Evolutionary conservation across 2,329 filamentous ascomycete species (phyloP).

Genomic region (Uncinocarpus reesii): DNA sequence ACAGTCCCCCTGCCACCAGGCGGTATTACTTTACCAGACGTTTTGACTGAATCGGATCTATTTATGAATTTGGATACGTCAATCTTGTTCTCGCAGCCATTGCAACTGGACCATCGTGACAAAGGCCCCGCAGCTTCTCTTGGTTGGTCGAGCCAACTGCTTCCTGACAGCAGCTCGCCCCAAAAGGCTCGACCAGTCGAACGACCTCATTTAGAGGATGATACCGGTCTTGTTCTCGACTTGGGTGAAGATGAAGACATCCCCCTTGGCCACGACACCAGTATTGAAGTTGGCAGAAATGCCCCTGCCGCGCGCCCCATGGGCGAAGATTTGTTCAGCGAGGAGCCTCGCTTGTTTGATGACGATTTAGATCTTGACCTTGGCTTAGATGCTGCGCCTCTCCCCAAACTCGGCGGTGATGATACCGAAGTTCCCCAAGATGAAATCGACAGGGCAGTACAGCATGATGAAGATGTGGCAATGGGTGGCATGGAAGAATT

Average conservation of each 20-base stretch:
- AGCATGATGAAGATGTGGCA: conserved; percentile 46
- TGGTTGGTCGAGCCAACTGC: conserved; percentile 65
- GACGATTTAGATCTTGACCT: conserved; percentile 46
- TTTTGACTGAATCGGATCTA: conserved; percentile 84
- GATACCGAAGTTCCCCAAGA: conserved; percentile 31
- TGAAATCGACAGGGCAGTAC: conserved; percentile 50
- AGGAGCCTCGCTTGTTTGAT: conserved; percentile 50
- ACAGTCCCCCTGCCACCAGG: conserved; percentile 71
- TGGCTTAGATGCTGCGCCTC: conserved; percentile 38
- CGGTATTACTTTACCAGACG: conserved; percentile 79
- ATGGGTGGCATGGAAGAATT: conserved; percentile 41
- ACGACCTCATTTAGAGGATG: conserved; percentile 50
- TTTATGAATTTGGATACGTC: conserved; percentile 76
- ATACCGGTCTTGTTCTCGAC: conserved; percentile 64
- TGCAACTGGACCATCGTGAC: conserved; percentile 33
- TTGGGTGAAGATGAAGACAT: conserved; percentile 52
- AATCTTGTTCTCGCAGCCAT: conserved; percentile 66
- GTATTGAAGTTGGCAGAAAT: conserved; percentile 83
- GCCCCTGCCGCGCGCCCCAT: conserved; percentile 57
- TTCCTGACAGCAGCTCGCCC: conserved; percentile 54
- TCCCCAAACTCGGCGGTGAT: conserved; percentile 31
- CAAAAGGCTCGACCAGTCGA: conserved; percentile 49
- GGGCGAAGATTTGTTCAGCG: conserved; percentile 43
- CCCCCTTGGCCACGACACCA: conserved; percentile 55
- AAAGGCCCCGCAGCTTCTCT: conserved; percentile 30